Evolutionary conservation across 2,329 filamentous ascomycete genomes (phyloP).

Genomic region (Venturia effusa): DNA sequence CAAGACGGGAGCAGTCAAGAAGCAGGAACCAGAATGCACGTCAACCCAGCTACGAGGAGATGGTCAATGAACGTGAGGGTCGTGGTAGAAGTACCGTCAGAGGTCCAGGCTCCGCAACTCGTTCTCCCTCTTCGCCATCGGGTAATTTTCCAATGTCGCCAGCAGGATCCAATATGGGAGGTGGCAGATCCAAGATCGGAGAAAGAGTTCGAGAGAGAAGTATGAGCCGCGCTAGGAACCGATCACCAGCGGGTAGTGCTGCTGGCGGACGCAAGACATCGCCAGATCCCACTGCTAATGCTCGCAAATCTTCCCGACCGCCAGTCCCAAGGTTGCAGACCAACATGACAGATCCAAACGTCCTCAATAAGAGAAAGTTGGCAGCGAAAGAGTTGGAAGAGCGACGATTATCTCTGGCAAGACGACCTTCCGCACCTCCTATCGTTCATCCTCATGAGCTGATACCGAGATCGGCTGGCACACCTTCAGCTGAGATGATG

Average conservation of each 20-base stretch:
- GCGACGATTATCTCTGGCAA: conserved; percentile 70
- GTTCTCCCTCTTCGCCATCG: conserved; percentile 3
- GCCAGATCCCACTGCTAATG: conserved; percentile 7
- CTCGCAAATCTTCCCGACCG: conserved; percentile 18
- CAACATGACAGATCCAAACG: conserved; percentile 12
- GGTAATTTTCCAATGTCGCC: conserved; percentile 9
- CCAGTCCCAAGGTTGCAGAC: conserved; percentile 16
- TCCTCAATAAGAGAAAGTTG: conserved; percentile 28
- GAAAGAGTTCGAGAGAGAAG: conserved; percentile 10
- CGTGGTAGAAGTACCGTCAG: conserved; percentile 6
- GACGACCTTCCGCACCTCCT: conserved; percentile 65
- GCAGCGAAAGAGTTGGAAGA: conserved; percentile 77
- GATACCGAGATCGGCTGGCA: conserved; percentile 7
- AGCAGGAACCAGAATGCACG: neutral
- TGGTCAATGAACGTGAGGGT: neutral
- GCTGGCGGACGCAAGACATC: conserved; percentile 5
- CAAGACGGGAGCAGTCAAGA: neutral
- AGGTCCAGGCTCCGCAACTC: neutral
- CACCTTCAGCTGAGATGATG: conserved; percentile 11
- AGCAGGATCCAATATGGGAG: conserved; percentile 5
- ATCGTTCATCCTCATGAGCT: conserved; percentile 63
- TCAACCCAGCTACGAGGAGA: neutral
- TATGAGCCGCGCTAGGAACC: conserved; percentile 3
- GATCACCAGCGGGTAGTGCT: conserved; percentile 3
- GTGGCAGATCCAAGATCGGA: conserved; percentile 9